Evolutionary conservation across 2,329 filamentous ascomycete species (phyloP), one percentile per base, ranked within the genome.

Genomic region (Pyricularia sp.): DNA sequence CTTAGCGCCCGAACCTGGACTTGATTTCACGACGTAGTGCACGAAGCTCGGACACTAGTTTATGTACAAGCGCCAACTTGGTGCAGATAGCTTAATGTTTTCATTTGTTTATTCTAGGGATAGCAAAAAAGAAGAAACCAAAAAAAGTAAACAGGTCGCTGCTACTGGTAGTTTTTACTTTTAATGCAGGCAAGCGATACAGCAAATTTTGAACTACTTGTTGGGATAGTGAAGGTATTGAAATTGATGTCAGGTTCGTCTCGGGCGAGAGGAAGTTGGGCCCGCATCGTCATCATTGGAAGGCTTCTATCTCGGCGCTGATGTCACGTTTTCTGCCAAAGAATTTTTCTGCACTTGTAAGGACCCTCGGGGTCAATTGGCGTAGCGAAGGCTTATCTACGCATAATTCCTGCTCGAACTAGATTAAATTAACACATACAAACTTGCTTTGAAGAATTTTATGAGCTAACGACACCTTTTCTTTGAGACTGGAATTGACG

Each of bases 1-100:
- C 58, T 36, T 64, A 64, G 67, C 31, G 67, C 58, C 25, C 30
- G 30, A 66, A 58, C 65, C 20, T 26, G 65, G 33, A 58, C 65
- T 42, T 28, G 58, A 61, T 25, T 61, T 28, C 12, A 10, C 58
- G 25, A 28, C 58, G 25, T 28, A 28, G 58, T 25, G 25, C 58
- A 28, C n/a, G 17, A 61, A 28, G 58, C 58, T 61, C 23, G 58
- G 58, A 61, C 58, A 14, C n/a, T 61, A 28, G 58, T 28, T 61
- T 26, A 25, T 26, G 58, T n/a, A 61, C 10, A 61, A 61, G 58
- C 58, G n/a, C 58, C 23, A 25, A 10, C 58, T 25, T 55, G 42
- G 17, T 55, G 20, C 42, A n/a, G 42, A 55, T 7, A 55, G 42
- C 20, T 55, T 55, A 5, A 55, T 55, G 42, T n/a, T 55, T n/a